A percentile compares a stretch with the other conserved stretches of the same genome.
These are phyloP conservation scores for Phytophthora fragariaefolia DNA, from an alignment of 352 stramenopile species.

Conservation along the genomic window DNA sequence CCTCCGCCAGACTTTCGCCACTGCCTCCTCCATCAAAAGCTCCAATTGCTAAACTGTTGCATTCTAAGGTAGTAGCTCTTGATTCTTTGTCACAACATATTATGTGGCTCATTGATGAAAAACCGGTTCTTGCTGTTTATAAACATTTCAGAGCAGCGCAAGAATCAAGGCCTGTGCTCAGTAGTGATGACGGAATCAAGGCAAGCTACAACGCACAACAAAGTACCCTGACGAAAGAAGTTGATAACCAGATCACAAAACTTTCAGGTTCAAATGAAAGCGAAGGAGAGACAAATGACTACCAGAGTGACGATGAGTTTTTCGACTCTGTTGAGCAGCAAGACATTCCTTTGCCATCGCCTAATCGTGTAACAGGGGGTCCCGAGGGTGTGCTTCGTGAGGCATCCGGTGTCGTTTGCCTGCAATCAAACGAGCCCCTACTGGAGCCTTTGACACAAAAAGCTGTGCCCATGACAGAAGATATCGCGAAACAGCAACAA, in stretches of 20 bases:
- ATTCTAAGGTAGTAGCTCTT: constrained; percentile 55
- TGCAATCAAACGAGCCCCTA: constrained; percentile 55
- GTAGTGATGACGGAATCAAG: constrained; percentile 12
- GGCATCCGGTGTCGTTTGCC: constrained; percentile 43
- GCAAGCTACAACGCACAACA: not conserved
- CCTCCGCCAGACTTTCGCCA: constrained; percentile 71
- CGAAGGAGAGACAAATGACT: constrained; percentile 39
- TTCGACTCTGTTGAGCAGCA: constrained; percentile 83
- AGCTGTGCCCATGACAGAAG: constrained; percentile 77
- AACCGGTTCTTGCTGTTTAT: constrained; percentile 2
- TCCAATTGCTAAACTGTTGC: constrained; percentile 83
- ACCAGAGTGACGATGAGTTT: constrained; percentile 80
- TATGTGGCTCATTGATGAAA: too few relatives aligned
- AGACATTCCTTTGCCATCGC: constrained; percentile 28
- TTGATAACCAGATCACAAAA: not conserved
- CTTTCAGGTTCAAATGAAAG: not conserved
- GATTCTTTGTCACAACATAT: too few relatives aligned
- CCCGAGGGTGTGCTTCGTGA: constrained; percentile 47
- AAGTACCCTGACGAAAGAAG: not conserved
- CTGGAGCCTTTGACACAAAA: constrained; percentile 76
- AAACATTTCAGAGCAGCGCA: constrained; percentile 34
- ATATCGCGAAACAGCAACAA: constrained; percentile 79
- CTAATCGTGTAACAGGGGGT: not conserved
- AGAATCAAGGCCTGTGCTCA: constrained; percentile 25
- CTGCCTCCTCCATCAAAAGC: constrained; percentile 83